Evolutionary conservation across 495 filamentous ascomycete species (phyloP).

Genomic region (Cercophora scortea): DNA sequence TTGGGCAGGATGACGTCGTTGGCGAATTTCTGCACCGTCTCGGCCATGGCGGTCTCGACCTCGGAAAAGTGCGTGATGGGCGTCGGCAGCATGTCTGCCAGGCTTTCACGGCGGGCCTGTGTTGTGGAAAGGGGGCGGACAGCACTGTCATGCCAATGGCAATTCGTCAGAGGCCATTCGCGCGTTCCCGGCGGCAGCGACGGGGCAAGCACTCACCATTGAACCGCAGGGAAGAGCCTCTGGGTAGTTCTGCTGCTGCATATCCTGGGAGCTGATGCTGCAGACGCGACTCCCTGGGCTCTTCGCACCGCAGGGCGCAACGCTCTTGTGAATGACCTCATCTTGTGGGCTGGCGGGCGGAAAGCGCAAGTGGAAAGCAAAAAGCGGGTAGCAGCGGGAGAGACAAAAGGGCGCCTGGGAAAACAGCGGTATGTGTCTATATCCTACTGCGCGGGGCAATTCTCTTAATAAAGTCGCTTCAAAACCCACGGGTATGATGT

Average conservation of each 20-base stretch:
- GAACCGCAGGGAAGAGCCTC: conserved; percentile 7
- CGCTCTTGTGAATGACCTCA: conserved; percentile 63
- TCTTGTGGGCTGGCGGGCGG: conserved; percentile 18
- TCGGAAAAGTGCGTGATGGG: conserved; percentile 92
- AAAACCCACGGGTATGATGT: too few relatives aligned
- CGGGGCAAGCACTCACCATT: conserved; percentile 12
- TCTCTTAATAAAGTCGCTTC: background rate
- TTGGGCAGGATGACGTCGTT: conserved; percentile 82
- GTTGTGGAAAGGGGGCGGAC: conserved; percentile 68
- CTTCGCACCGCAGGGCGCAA: conserved; percentile 61
- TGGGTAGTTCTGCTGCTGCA: conserved; percentile 4
- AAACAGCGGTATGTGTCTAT: background rate
- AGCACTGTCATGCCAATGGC: conserved; percentile 20
- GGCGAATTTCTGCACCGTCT: conserved; percentile 86
- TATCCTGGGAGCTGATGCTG: conserved; percentile 19
- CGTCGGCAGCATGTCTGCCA: conserved; percentile 70
- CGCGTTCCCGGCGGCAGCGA: too few relatives aligned
- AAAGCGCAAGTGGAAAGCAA: background rate
- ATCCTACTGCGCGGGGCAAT: background rate
- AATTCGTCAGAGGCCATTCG: background rate
- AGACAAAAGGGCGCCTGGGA: conserved; percentile 2
- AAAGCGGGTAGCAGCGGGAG: background rate
- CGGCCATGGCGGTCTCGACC: conserved; percentile 79
- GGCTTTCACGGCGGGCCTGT: conserved; percentile 50
- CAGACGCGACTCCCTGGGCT: conserved; percentile 27